These are phyloP conservation scores for Mortierella sp. DNA, from an alignment of 371 early-diverging fungal species.

Conservation along the genomic window DNA sequence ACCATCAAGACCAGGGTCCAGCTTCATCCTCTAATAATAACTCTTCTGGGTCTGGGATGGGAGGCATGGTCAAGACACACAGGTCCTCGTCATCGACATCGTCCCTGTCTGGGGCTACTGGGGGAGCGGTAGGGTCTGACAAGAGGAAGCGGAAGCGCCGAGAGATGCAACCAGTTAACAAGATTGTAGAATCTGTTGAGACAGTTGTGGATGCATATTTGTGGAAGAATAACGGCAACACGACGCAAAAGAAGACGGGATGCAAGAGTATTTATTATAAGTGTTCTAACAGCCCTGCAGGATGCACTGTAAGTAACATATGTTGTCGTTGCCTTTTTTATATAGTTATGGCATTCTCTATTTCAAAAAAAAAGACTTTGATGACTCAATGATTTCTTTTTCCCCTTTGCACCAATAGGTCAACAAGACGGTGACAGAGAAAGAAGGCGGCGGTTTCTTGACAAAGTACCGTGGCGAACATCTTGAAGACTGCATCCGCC, in stretches of 20 bases:
- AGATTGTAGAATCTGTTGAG: conserved; percentile 73
- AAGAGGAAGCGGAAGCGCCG: conserved; percentile 68
- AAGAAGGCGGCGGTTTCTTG: conserved; percentile 69
- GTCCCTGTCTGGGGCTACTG: conserved; percentile 15
- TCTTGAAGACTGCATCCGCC: conserved; percentile 63
- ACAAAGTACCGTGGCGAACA: conserved; percentile 78
- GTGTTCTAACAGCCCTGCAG: conserved; percentile 58
- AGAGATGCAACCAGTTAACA: conserved; percentile 76
- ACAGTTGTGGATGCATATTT: conserved; percentile 68
- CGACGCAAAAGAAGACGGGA: conserved; percentile 72
- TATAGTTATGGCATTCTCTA: too few relatives aligned
- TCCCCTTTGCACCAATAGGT: conserved; percentile 44
- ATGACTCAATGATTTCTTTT: conserved; percentile 1
- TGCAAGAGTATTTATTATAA: conserved; percentile 74
- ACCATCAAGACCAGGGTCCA: neutral
- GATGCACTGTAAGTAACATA: conserved; percentile 53
- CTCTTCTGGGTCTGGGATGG: neutral
- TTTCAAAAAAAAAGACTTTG: too few relatives aligned
- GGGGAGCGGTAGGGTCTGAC: conserved; percentile 29
- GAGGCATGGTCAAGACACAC: neutral
- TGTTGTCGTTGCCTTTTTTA: too few relatives aligned
- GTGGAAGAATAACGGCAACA: conserved; percentile 76
- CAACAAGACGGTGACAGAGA: conserved; percentile 76
- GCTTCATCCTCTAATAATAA: neutral
- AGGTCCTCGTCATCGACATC: conserved; percentile 27